Evolutionary conservation across 2,329 filamentous ascomycete genomes (phyloP), one percentile per base, ranked within the genome.

Genomic region (Neonectria sp.): DNA sequence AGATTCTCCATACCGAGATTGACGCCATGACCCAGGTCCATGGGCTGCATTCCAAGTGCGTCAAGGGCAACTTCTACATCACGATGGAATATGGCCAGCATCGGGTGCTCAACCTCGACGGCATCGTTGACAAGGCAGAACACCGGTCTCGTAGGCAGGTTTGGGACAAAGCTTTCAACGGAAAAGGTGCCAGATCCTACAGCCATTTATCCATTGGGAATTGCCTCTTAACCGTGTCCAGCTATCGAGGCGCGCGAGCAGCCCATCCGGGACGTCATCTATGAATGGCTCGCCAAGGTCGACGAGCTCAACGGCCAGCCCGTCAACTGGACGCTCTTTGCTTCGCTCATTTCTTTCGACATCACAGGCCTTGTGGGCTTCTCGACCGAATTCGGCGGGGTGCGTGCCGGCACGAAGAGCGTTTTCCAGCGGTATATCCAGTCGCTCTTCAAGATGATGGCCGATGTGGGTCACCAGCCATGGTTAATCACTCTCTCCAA

Each of bases 281-380:
- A 69, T 9, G 67, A 68, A 17, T 77, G 72, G 71, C 51, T 77
- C 1, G 59, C 53, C 17, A 59, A 70, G 17, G 25, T 73, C 7
- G 33, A 66, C 21, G 62, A 71, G n/a, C 27, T 73, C 6, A 25
- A 63, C 5, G 67, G 71, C 17, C 59, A 60, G 6, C 67, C 72
- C 1, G 60, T 77, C 51, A 59, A 77, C 24, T 72, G 71, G 1
- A 68, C 75, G 3, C 60, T 71, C n/a, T 77, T 75, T 55, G 69
- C 75, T 2, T 63, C 65, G 8, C 65, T 78, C 25, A 74, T 78
- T 5, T 68, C 74, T 2, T 78, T 78, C 51, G 75, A 78, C n/a
- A 75, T 77, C 21, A 78, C 75, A 70, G 76, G 76, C 17, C 72
- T 71, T 4, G 67, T 77, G 24, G 76, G 73, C 3, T 78, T 74